Conservation (phyloP, 129 eudicot species). For the Flaveria brownii region DNA sequence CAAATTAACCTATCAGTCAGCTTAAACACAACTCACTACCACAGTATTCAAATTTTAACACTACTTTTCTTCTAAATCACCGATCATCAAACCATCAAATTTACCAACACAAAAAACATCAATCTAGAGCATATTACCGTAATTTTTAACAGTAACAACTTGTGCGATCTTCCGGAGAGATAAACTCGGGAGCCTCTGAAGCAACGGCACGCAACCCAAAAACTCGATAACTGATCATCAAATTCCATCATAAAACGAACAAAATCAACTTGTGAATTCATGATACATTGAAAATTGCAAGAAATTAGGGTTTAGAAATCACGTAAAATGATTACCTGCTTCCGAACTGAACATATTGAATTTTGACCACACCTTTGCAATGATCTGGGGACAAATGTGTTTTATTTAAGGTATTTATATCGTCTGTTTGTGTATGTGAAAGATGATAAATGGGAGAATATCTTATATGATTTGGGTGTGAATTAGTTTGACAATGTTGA, state of each 20-base stretch:
- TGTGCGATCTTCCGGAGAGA: conserved; percentile 65
- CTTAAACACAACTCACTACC: not conserved
- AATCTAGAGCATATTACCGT: conserved; percentile 39
- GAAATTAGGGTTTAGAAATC: conserved; percentile 10
- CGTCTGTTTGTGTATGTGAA: not conserved
- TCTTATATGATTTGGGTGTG: too few relatives aligned
- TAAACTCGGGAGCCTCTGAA: conserved; percentile 77
- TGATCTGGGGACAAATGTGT: not conserved
- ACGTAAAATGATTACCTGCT: conserved; percentile 18
- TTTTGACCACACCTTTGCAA: conserved; percentile 10
- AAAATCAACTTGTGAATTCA: not conserved
- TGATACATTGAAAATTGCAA: not conserved
- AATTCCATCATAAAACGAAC: not conserved
- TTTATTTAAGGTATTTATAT: conserved; percentile 5
- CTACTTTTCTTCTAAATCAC: not conserved
- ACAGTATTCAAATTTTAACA: not conserved
- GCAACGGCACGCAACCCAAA: conserved; percentile 76
- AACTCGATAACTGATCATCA: conserved; percentile 64
- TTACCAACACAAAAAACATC: not conserved
- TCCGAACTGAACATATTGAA: conserved; percentile 32
- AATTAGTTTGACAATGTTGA: not conserved
- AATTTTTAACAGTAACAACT: conserved; percentile 55
- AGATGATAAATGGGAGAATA: not conserved
- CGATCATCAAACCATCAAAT: conserved; percentile 11
- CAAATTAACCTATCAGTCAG: conserved; percentile 15